phyloP scores from a whole-genome alignment of 2,329 filamentous ascomycete genomes.

The Orbilia ellipsospora region DNA sequence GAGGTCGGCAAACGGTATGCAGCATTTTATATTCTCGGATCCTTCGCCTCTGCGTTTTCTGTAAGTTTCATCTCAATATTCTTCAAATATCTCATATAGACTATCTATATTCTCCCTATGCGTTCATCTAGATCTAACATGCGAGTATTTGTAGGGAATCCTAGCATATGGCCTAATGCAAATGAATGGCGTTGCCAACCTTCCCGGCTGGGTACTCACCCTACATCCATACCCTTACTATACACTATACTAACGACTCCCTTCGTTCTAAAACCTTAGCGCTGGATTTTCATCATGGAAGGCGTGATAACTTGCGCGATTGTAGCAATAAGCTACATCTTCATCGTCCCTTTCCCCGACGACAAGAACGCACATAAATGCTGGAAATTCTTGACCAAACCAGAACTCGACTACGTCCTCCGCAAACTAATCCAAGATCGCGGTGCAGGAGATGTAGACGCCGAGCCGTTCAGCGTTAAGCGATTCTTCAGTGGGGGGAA shows the following conservation, averaged over 20 bases:
- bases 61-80: slow-evolving; percentile 62
- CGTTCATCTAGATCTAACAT: slow-evolving; percentile 74
- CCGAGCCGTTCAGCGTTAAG: slow-evolving; percentile 69
- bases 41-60: slow-evolving; percentile 65
- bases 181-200: slow-evolving; percentile 62
- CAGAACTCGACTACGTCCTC: slow-evolving; percentile 64
- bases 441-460: slow-evolving; percentile 64
- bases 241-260: not conserved
- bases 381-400: slow-evolving; percentile 66
- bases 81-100: not conserved
- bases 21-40: slow-evolving; percentile 67
- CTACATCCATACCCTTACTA: not conserved
- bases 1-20: slow-evolving; percentile 60
- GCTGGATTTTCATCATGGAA: slow-evolving; percentile 58
- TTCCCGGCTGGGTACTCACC: slow-evolving; percentile 68
- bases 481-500: slow-evolving; percentile 70
- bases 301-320: slow-evolving; percentile 68
- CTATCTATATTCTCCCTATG: not conserved
- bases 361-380: slow-evolving; percentile 63
- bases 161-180: slow-evolving; percentile 73
- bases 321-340: slow-evolving; percentile 67
- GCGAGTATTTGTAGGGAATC: slow-evolving; percentile 75
- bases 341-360: slow-evolving; percentile 74
- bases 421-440: slow-evolving; percentile 68
- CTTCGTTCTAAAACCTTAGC: not conserved